These are phyloP conservation scores for Emergomyces pasteurianus DNA, from an alignment of 2,329 filamentous ascomycete genomes.

Conservation along the genomic window DNA sequence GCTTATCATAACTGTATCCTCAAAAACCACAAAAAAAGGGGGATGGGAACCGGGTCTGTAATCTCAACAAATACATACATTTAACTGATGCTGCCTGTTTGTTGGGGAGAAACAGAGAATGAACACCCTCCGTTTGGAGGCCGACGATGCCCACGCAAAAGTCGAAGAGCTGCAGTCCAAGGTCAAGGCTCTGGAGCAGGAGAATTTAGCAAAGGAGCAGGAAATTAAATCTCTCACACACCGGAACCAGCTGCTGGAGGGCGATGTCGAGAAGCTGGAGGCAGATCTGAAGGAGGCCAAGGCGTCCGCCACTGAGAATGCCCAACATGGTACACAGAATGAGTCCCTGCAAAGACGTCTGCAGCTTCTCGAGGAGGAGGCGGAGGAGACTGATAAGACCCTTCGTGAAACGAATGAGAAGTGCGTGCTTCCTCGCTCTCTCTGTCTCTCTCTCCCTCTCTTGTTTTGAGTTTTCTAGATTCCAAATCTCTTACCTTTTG, in stretches of 20 bases:
- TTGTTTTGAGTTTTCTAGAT: background rate
- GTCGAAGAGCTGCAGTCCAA: conserved; percentile 77
- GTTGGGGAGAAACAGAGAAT: conserved; percentile 6
- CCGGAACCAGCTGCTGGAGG: conserved; percentile 85
- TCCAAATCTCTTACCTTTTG: background rate
- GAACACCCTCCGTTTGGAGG: conserved; percentile 74
- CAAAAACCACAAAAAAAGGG: background rate
- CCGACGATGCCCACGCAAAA: conserved; percentile 70
- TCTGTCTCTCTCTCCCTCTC: background rate
- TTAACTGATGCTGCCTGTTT: background rate
- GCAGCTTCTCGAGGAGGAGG: conserved; percentile 95
- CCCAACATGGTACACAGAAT: conserved; percentile 75
- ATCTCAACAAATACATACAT: background rate
- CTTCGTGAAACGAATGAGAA: conserved; percentile 97
- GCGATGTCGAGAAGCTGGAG: conserved; percentile 89
- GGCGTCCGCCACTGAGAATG: conserved; percentile 68
- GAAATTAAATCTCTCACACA: conserved; percentile 93
- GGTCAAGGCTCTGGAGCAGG: conserved; percentile 85
- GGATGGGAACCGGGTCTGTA: background rate
- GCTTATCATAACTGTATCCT: background rate
- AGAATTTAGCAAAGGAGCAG: conserved; percentile 93
- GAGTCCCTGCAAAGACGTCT: conserved; percentile 85
- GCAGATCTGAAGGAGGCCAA: conserved; percentile 72
- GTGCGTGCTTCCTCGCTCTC: conserved; percentile 45
- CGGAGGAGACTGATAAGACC: conserved; percentile 91